Evolutionary conservation across 176 grass and related monocot genomes (phyloP).

Genomic region (Carex parvula): DNA sequence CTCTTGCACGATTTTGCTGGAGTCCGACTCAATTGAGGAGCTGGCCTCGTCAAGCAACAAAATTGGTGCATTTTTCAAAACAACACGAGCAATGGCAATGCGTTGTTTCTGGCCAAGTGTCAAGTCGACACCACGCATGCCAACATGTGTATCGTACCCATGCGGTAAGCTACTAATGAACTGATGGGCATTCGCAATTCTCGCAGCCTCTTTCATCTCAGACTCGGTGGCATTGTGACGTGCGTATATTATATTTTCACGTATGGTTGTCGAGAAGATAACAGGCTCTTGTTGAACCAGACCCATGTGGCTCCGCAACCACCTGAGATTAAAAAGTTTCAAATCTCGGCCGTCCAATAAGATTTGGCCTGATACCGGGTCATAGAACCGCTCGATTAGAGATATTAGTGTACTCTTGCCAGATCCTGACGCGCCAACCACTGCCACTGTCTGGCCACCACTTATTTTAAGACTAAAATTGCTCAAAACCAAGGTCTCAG

Average conservation of each 20-base stretch:
- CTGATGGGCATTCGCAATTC: constrained; percentile 94
- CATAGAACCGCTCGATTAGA: constrained; percentile 92
- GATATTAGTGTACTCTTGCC: constrained; percentile 94
- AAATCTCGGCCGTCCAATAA: constrained; percentile 88
- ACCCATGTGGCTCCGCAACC: constrained; percentile 90
- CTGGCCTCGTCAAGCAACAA: constrained; percentile 90
- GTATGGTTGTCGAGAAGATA: constrained; percentile 97
- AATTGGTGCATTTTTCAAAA: constrained; percentile 95
- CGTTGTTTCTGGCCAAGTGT: constrained; percentile 93
- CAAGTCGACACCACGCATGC: constrained; percentile 85
- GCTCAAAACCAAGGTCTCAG: constrained; percentile 75
- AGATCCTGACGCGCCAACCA: constrained; percentile 89
- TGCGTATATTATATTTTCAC: constrained; percentile 97
- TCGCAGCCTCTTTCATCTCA: constrained; percentile 96
- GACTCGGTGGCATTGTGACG: constrained; percentile 90
- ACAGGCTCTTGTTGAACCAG: constrained; percentile 93
- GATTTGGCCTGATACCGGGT: constrained; percentile 77
- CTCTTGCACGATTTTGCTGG: constrained; percentile 92
- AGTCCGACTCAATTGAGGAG: constrained; percentile 91
- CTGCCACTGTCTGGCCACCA: constrained; percentile 90
- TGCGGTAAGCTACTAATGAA: constrained; percentile 97
- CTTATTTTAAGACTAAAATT: constrained; percentile 93
- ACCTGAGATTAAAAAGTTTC: constrained; percentile 93
- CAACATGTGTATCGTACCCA: constrained; percentile 93
- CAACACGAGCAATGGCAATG: constrained; percentile 87